Conservation (phyloP, 169 alveolate species). For the Plasmodium coatneyi region DNA sequence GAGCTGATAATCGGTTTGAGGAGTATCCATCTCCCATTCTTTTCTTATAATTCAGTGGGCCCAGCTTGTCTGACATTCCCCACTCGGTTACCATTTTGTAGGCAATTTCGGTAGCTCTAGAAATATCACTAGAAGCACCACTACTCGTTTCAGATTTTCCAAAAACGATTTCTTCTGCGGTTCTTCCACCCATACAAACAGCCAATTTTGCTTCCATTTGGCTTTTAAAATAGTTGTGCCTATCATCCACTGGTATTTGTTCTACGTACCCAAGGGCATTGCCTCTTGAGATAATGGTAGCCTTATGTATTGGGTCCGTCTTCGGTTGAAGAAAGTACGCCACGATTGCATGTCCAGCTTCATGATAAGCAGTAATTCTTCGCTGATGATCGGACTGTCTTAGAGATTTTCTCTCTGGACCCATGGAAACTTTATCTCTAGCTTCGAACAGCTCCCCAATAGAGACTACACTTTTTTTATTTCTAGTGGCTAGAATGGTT, state of each 20-base stretch:
- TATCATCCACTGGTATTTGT: slow-evolving; percentile 88
- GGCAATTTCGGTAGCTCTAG: slow-evolving; percentile 91
- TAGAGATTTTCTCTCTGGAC: slow-evolving; percentile 89
- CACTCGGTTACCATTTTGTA: slow-evolving; percentile 90
- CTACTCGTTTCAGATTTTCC: slow-evolving; percentile 92
- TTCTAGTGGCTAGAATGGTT: slow-evolving; percentile 87
- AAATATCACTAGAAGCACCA: slow-evolving; percentile 94
- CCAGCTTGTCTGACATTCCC: slow-evolving; percentile 93
- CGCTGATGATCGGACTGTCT: slow-evolving; percentile 90
- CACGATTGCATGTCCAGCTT: slow-evolving; percentile 93
- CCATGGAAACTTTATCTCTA: slow-evolving; percentile 94
- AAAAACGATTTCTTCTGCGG: slow-evolving; percentile 94
- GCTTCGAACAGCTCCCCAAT: slow-evolving; percentile 92
- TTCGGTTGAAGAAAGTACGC: slow-evolving; percentile 90
- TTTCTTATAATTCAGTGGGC: slow-evolving; percentile 84
- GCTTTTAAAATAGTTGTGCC: slow-evolving; percentile 87
- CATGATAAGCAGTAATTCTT: slow-evolving; percentile 93
- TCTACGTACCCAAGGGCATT: slow-evolving; percentile 93
- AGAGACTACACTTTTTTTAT: slow-evolving; percentile 78
- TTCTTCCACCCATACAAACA: slow-evolving; percentile 97
- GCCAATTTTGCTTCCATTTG: slow-evolving; percentile 94
- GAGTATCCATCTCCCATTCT: slow-evolving; percentile 81
- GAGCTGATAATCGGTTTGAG: slow-evolving; percentile 78
- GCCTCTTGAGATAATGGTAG: slow-evolving; percentile 96
- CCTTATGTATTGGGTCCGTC: slow-evolving; percentile 95